phyloP scores from a whole-genome alignment of 768 basidiomycete species.

The Agrocybe pediades region DNA sequence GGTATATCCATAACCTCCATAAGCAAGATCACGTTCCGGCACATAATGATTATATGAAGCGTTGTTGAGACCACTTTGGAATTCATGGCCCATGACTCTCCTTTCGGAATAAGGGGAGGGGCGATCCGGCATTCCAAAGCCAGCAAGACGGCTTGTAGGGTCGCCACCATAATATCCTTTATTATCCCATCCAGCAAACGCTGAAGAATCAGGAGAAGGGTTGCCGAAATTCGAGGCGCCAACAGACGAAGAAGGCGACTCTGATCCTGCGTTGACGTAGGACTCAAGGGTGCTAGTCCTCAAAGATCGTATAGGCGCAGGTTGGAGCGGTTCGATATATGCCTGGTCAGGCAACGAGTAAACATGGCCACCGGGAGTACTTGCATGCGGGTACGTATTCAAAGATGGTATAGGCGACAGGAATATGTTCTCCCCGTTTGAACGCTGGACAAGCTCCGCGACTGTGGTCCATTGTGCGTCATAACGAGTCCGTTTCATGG shows the following conservation, averaged over 20 bases:
- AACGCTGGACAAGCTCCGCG: constrained; percentile 54
- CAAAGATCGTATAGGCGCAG: constrained; percentile 61
- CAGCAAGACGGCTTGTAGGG: constrained; percentile 22
- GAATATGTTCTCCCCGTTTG: constrained; percentile 62
- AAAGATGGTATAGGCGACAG: constrained; percentile 54
- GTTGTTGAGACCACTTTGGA: constrained; percentile 10
- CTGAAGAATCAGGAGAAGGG: constrained; percentile 68
- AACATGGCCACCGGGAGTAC: constrained; percentile 49
- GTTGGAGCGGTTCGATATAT: constrained; percentile 63
- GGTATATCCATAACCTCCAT: constrained; percentile 18
- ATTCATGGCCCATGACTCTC: constrained; percentile 18
- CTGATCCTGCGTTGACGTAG: constrained; percentile 55
- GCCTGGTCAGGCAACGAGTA: constrained; percentile 27
- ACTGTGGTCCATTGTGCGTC: constrained; percentile 72
- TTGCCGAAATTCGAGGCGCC: constrained; percentile 64
- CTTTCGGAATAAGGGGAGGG: constrained; percentile 16
- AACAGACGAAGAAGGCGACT: constrained; percentile 76
- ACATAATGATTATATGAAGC: constrained; percentile 21
- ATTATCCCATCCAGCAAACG: constrained; percentile 49
- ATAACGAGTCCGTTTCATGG: constrained; percentile 78
- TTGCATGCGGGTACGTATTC: constrained; percentile 53
- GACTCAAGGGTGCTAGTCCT: constrained; percentile 69
- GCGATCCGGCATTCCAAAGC: constrained; percentile 24
- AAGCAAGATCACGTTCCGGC: constrained; percentile 18
- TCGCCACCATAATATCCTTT: constrained; percentile 41